Evolutionary conservation across 495 filamentous ascomycete genomes (phyloP).

Genomic region (Trypethelium eluteriae): DNA sequence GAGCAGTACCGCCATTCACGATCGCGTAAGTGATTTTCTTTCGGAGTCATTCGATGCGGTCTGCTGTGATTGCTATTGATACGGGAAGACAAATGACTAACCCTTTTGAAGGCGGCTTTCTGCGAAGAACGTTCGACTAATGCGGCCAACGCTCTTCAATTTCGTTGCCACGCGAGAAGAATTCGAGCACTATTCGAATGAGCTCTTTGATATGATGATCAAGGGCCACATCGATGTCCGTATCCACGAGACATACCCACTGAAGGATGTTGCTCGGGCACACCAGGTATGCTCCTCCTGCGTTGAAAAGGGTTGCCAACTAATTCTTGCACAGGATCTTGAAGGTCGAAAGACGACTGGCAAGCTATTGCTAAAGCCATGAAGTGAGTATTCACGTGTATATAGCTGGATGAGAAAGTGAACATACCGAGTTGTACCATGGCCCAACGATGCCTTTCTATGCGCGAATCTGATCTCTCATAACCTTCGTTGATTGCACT

Average conservation of each 20-base stretch:
- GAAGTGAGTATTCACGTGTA: neutral
- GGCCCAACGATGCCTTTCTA: too few relatives aligned
- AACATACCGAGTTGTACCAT: too few relatives aligned
- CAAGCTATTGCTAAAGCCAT: conserved; percentile 54
- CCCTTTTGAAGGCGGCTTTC: conserved; percentile 42
- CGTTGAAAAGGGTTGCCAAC: neutral
- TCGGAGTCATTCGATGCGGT: neutral
- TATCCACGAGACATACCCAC: conserved; percentile 75
- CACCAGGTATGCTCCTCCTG: conserved; percentile 46
- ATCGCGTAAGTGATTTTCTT: conserved; percentile 46
- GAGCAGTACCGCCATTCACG: conserved; percentile 66
- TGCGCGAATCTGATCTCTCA: too few relatives aligned
- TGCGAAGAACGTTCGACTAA: conserved; percentile 72
- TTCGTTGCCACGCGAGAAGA: conserved; percentile 76
- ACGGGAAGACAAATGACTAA: neutral
- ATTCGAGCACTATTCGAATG: conserved; percentile 58
- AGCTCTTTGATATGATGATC: conserved; percentile 65
- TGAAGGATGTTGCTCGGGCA: conserved; percentile 65
- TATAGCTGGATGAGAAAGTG: too few relatives aligned
- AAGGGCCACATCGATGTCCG: conserved; percentile 61
- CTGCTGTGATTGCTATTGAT: neutral
- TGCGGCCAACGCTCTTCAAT: conserved; percentile 63
- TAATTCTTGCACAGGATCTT: conserved; percentile 49
- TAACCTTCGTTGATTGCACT: too few relatives aligned
- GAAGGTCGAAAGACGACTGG: conserved; percentile 78